Evolutionary conservation across 1,284 basidiomycete genomes (phyloP).

Genomic region (Sporisorium graminicola): DNA sequence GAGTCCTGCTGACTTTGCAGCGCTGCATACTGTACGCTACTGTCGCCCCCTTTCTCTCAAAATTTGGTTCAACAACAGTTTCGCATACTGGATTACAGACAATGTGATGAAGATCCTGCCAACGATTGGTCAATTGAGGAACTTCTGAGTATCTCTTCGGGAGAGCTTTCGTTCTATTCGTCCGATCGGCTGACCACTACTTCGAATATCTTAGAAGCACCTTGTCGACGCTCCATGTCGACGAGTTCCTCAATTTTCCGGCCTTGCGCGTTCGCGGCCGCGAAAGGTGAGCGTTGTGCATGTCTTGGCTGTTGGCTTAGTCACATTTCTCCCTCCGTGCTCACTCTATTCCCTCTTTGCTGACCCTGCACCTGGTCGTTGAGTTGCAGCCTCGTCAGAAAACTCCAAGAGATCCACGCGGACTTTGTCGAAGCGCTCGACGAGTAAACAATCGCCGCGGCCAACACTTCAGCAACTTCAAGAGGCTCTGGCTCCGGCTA

Average conservation of each 20-base stretch:
- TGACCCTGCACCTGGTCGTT: not conserved
- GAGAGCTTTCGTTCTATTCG: not conserved
- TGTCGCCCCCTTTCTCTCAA: too few species aligned
- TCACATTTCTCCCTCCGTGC: not conserved
- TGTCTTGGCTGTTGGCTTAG: too few species aligned
- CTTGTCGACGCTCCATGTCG: not conserved
- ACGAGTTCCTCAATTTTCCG: not conserved
- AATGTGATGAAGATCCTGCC: not conserved
- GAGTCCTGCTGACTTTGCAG: too few species aligned
- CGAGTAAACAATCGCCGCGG: not conserved
- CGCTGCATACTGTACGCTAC: too few species aligned
- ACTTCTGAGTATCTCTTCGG: not conserved
- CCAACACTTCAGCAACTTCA: not conserved
- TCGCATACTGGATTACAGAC: not conserved
- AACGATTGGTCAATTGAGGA: not conserved
- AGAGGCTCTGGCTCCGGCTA: too few species aligned
- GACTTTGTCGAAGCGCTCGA: not conserved
- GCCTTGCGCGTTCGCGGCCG: conserved; percentile 3
- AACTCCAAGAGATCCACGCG: not conserved
- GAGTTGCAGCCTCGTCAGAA: not conserved
- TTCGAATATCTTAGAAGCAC: too few species aligned
- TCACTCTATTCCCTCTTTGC: not conserved
- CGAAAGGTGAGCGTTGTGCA: not conserved
- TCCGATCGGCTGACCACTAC: not conserved
- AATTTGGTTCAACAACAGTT: too few species aligned